Evolutionary conservation across 805 yeast species (phyloP).

Genomic region (Lipomyces kockii): DNA sequence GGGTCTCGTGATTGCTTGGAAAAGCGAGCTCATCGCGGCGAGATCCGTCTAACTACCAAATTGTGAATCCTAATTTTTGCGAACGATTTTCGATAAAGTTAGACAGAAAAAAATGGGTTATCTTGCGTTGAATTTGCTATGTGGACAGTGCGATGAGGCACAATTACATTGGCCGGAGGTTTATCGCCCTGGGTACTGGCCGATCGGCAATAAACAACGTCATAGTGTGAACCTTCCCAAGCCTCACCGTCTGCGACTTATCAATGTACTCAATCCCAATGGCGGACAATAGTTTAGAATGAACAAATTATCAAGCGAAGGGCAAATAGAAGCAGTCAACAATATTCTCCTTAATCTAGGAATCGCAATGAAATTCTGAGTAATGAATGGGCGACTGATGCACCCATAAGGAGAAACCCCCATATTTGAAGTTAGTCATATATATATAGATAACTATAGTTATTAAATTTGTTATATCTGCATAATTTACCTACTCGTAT

Average conservation of each 20-base stretch:
- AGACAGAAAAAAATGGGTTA: not conserved
- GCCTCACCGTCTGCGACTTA: not conserved
- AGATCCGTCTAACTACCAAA: not conserved
- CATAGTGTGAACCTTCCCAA: not conserved
- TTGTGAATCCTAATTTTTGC: not conserved
- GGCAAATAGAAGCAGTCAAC: no score
- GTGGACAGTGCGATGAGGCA: not conserved
- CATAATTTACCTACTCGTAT: no score
- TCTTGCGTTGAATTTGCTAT: not conserved
- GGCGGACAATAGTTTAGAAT: no score
- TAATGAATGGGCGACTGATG: no score
- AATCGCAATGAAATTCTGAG: no score
- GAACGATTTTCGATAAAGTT: not conserved
- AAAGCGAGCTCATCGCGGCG: conserved; percentile 24
- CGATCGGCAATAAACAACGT: not conserved
- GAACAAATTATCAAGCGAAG: no score
- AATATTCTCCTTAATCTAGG: no score
- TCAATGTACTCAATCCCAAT: no score
- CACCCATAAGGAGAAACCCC: no score
- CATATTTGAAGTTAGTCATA: no score
- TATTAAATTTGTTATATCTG: no score
- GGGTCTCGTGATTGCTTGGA: conserved; percentile 34
- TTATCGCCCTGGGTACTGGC: not conserved
- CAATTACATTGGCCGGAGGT: not conserved
- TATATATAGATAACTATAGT: no score